A percentile compares a stretch with the other conserved stretches of the same genome.
These are phyloP conservation scores for Crucibulum laeve DNA, from an alignment of 768 basidiomycete genomes.

Conservation along the genomic window DNA sequence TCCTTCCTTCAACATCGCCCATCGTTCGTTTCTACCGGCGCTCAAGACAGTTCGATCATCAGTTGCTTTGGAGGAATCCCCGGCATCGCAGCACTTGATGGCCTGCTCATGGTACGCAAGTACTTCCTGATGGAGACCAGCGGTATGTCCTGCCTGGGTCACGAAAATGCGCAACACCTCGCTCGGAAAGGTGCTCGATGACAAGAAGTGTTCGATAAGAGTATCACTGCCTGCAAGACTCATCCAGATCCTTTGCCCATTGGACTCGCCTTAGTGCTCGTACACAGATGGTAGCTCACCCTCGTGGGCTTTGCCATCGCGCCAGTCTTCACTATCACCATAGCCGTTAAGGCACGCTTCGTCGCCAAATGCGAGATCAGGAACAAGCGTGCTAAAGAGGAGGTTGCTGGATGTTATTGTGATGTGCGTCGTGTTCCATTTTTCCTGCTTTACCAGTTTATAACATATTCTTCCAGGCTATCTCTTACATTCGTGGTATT, in stretches of 20 bases:
- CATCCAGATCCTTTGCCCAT: slow-evolving; percentile 69
- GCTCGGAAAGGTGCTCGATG: slow-evolving; percentile 58
- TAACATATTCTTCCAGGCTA: too few species aligned
- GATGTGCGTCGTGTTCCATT: background rate
- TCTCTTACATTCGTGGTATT: too few species aligned
- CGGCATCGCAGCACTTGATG: slow-evolving; percentile 58
- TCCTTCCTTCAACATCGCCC: slow-evolving; percentile 32
- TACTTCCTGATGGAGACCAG: slow-evolving; percentile 77
- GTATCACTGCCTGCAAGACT: slow-evolving; percentile 51
- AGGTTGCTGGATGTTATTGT: slow-evolving; percentile 21
- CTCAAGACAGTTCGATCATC: slow-evolving; percentile 48
- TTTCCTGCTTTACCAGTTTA: background rate
- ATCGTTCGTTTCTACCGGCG: slow-evolving; percentile 16
- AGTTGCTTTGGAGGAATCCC: slow-evolving; percentile 32
- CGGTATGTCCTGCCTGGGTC: slow-evolving; percentile 76
- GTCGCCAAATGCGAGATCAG: slow-evolving; percentile 66
- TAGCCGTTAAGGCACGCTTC: slow-evolving; percentile 71
- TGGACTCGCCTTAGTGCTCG: slow-evolving; percentile 87
- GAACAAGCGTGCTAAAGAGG: slow-evolving; percentile 86
- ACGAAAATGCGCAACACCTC: slow-evolving; percentile 53
- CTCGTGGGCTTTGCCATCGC: slow-evolving; percentile 85
- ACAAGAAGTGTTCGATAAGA: slow-evolving; percentile 82
- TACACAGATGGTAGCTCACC: slow-evolving; percentile 87
- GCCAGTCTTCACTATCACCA: slow-evolving; percentile 74
- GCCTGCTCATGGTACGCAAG: slow-evolving; percentile 68